A percentile compares a stretch with the other conserved stretches of the same genome.
Evolutionary conservation across 73 alveolate genomes (phyloP).

Genomic region (Paramecium tetraurelia): DNA sequence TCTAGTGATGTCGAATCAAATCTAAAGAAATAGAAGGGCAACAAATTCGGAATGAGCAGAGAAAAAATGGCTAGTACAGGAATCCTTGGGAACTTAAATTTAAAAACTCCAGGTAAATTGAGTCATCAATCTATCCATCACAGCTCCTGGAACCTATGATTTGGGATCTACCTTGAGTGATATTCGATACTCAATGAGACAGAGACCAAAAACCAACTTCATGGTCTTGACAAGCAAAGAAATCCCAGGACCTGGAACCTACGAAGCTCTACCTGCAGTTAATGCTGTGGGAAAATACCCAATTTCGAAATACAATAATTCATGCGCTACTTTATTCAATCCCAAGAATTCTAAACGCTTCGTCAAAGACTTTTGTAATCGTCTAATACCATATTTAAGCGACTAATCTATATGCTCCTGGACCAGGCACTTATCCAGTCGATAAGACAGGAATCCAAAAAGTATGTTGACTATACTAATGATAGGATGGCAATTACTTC

Average conservation of each 20-base stretch:
- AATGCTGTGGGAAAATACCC: slow-evolving; percentile 67
- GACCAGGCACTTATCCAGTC: slow-evolving; percentile 71
- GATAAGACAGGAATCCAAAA: slow-evolving; percentile 52
- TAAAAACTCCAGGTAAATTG: slow-evolving; percentile 30
- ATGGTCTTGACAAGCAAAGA: slow-evolving; percentile 23
- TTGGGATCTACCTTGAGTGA: slow-evolving; percentile 42
- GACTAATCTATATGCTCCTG: slow-evolving; percentile 57
- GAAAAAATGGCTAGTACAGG: slow-evolving; percentile 54
- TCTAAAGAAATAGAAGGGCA: not conserved
- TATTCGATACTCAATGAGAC: slow-evolving; percentile 24
- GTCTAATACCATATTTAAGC: not conserved
- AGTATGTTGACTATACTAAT: not conserved
- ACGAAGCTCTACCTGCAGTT: slow-evolving; percentile 71
- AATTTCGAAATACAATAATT: slow-evolving; percentile 64
- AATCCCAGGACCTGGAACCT: slow-evolving; percentile 78
- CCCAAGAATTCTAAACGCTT: slow-evolving; percentile 69
- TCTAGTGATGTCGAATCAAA: not conserved
- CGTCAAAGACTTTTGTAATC: slow-evolving; percentile 40
- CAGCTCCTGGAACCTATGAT: slow-evolving; percentile 52
- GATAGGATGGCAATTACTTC: slow-evolving; percentile 66
- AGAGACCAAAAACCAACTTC: slow-evolving; percentile 31
- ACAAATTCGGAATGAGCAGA: slow-evolving; percentile 34
- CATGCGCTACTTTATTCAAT: slow-evolving; percentile 65
- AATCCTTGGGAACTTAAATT: not conserved
- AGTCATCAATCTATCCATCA: not conserved